phyloP scores from a whole-genome alignment of 2,329 filamentous ascomycete species.

The Mollisiaceae sp. region DNA sequence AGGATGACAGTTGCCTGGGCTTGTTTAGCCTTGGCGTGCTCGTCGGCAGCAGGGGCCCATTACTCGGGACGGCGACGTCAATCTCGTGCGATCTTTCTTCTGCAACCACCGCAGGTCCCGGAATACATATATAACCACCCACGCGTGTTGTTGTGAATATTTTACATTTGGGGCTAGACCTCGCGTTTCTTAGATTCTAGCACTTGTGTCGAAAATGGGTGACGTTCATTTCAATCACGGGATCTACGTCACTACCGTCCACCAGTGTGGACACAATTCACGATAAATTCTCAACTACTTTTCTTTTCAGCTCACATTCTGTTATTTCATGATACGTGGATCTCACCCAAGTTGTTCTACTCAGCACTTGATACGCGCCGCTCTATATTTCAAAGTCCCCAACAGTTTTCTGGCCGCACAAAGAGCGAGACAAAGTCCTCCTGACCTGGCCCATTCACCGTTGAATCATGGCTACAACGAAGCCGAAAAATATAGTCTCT shows the following conservation, averaged over 20 bases:
- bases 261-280: not conserved
- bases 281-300: not conserved
- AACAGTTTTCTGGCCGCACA: too few relatives aligned
- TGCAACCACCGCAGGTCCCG: not conserved
- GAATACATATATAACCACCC: not conserved
- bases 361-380: too few relatives aligned
- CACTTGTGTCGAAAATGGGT: slow-evolving; percentile 5
- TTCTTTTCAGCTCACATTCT: not conserved
- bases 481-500: not conserved
- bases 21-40: not conserved
- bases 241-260: not conserved
- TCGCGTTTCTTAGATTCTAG: not conserved
- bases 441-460: not conserved
- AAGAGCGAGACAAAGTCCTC: not conserved
- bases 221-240: not conserved
- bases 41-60: not conserved
- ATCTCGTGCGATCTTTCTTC: not conserved
- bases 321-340: too few relatives aligned
- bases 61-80: not conserved
- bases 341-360: too few relatives aligned
- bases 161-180: not conserved
- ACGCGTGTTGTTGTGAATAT: not conserved
- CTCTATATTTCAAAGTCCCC: too few relatives aligned
- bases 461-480: not conserved
- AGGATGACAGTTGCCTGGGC: not conserved